Evolutionary conservation across 352 stramenopile genomes (phyloP), one percentile per base, ranked within the genome.

Genomic region (Pilasporangium apinafurcum): DNA sequence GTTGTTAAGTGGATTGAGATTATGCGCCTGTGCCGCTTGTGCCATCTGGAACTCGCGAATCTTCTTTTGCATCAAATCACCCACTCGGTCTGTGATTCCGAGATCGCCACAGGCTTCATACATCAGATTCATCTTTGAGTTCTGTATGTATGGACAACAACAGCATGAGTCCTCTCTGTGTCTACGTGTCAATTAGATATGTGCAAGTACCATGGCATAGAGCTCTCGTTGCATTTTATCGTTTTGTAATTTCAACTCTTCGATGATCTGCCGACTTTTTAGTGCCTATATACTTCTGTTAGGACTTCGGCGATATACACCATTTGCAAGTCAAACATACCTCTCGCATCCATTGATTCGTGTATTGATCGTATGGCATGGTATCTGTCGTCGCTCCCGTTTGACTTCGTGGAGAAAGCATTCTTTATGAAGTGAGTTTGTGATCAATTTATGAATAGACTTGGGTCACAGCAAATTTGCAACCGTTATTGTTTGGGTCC

Each of bases 301-400:
- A n/a, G n/a, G n/a, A n/a, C 2, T 1, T 25, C 21, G 13, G 30
- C 6, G 21, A 12, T 17, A 12, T 7, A 32, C 1, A n/a, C 9
- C 16, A 27, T 7, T 10, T 13, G 16, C 18, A 26, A 30, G 5
- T 10, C 9, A 13, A 29, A 44, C 53, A 22, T 24, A 85, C 72
- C 52, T 86, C 73, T 8, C 67, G 67, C 73, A 86, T 83, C 73
- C 73, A 86, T 39, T 86, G 73, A 36, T 55, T 67, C n/a, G 52
- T 38, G 18, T 53, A 49, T 30, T 57, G 57, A 33, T 86, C 67
- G 53, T 68, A 83, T 33, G 73, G 73, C 42, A 67, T 76, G 7
- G 41, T 18, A 49, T 80, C 65, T 39, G 39, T 34, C 54, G 13
- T 51, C 49, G 16, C 39, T 48, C 18, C 51, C 60, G 52, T 65